Evolutionary conservation across 2,329 filamentous ascomycete species (phyloP), one percentile per base, ranked within the genome.

Genomic region (Fusarium sp.): DNA sequence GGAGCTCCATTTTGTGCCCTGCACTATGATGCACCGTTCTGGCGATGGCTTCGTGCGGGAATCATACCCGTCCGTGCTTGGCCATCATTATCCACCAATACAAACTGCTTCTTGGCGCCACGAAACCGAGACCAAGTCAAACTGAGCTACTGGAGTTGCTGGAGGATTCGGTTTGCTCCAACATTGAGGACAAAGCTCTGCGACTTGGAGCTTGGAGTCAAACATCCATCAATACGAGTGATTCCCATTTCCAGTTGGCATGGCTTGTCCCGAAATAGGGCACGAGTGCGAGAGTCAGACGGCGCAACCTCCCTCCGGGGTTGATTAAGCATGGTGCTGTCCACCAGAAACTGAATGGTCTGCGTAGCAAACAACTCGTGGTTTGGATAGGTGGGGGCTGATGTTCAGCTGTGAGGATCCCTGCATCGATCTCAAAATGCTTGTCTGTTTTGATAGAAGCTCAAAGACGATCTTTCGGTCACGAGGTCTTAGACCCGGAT

Each of bases 251-350:
- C 22, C 19, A 49, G 39, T 29, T 7, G 13, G 24, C 8, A 5
- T 44, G 31, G 9, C 22, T 25, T 25, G 32, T 47, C 31, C 51
- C 44, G 19, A 55, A 56, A 63, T 53, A 25, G 62, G 59, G 32
- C 38, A 68, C 19, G 34, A 64, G 45, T 52, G 51, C 54, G 59
- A 66, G 34, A 49, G 67, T 70, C 62, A 70, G 68, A 65, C 65
- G 68, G 68, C 41, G 22, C 36, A 71, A 70, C 55, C 65, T 64
- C 58, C 13, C 35, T 52, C 62, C 62, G 67, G 22, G 13, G 13
- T 58, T 41, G 24, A 59, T 9, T 15, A 29, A 40, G 39, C 19
- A n/a, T 43, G 32, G 15, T 19, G 53, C 38, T 43, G 29, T 41
- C 32, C 32, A 24, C 44, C 22, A 42, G 13, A 9, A 35, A 42